Conservation (phyloP, 1,139 yeast genomes). For the Taphrina flavorubra region DNA sequence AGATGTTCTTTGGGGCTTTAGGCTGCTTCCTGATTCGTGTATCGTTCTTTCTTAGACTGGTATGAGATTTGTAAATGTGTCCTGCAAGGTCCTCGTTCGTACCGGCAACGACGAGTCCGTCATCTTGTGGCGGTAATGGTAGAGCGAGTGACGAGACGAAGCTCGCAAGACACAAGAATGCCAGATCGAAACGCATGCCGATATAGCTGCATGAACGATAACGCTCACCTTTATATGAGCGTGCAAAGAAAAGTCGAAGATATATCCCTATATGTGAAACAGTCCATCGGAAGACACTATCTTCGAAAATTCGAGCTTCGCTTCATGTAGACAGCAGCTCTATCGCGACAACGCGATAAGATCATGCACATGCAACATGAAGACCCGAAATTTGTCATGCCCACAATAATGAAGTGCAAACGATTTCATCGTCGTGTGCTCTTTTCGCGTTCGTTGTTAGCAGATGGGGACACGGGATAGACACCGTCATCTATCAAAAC, state of each 20-base stretch:
- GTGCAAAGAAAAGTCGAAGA: not conserved
- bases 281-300: not conserved
- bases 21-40: not conserved
- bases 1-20: too few relatives aligned
- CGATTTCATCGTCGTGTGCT: too few relatives aligned
- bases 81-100: too few relatives aligned
- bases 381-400: too few relatives aligned
- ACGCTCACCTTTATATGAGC: not conserved
- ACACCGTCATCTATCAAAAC: not conserved
- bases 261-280: not conserved
- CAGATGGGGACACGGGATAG: too few relatives aligned
- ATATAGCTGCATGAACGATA: not conserved
- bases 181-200: slow-evolving; percentile 1
- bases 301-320: not conserved
- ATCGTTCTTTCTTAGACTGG: not conserved
- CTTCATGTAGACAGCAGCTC: not conserved
- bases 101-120: too few relatives aligned
- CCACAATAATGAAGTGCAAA: too few relatives aligned
- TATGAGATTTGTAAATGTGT: too few relatives aligned
- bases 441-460: too few relatives aligned
- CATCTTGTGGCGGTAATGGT: not conserved
- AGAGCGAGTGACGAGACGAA: not conserved
- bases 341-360: too few relatives aligned
- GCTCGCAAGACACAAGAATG: not conserved
- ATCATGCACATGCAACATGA: too few relatives aligned